These are phyloP conservation scores for Leccinum arenicola DNA, from an alignment of 768 basidiomycete genomes.

Conservation along the genomic window DNA sequence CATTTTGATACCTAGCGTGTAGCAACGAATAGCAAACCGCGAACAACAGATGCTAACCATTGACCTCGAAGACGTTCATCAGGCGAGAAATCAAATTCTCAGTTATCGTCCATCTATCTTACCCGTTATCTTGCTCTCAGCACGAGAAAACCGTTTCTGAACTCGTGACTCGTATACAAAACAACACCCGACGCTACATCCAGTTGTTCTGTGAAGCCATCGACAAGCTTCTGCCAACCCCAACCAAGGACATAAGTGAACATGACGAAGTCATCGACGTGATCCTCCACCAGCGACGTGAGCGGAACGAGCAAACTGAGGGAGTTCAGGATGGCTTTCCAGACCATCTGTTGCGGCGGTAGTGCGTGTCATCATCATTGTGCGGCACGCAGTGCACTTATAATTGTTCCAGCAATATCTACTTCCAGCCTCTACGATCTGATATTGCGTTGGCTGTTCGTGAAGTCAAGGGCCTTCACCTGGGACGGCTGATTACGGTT, in stretches of 20 bases:
- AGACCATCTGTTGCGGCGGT: constrained; percentile 87
- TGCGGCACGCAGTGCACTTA: not conserved
- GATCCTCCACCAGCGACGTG: constrained; percentile 89
- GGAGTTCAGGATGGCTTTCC: constrained; percentile 80
- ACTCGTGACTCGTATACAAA: constrained; percentile 74
- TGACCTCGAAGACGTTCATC: constrained; percentile 83
- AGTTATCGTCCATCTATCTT: constrained; percentile 1
- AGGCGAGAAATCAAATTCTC: constrained; percentile 42
- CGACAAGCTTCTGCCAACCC: constrained; percentile 84
- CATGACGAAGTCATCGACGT: constrained; percentile 96
- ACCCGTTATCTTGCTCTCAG: constrained; percentile 35
- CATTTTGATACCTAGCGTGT: constrained; percentile 14
- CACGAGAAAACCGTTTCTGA: constrained; percentile 69
- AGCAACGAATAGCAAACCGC: constrained; percentile 90
- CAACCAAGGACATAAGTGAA: constrained; percentile 86
- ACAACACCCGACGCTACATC: constrained; percentile 89
- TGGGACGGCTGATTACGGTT: constrained; percentile 94
- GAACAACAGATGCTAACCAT: constrained; percentile 87
- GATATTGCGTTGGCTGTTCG: constrained; percentile 84
- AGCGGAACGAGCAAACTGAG: constrained; percentile 81
- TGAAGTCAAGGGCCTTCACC: constrained; percentile 78
- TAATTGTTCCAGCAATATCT: constrained; percentile 70
- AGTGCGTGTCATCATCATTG: constrained; percentile 57
- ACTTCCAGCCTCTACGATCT: constrained; percentile 83
- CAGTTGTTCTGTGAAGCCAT: constrained; percentile 86